Base-by-base conservation (phyloP, 176 grass and related monocot species). In the Oryza meridionalis region DNA sequence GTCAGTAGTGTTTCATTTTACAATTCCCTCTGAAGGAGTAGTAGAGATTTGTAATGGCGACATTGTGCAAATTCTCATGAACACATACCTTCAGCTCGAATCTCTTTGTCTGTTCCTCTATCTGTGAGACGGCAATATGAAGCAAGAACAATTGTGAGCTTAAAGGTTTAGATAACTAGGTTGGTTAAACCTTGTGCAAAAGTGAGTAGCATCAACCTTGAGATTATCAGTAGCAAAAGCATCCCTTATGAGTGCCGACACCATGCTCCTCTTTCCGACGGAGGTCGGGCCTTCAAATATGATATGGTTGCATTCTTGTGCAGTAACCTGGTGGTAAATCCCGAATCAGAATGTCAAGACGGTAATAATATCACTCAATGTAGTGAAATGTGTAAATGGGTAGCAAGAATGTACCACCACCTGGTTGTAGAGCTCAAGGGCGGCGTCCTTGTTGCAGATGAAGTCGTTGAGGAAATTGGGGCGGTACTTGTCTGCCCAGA, bases 261-360 rank as follows among this genome's bases (percentile, higher is more conserved):
- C 81, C 87, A 91, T 94, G 47, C 88, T 91, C 67, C 84, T 91
- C 81, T 94, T 94, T 53, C 92, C 92, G 21, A 79, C 86, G 0
- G 80, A 51, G 4, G 69, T 77, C 7, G 81, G 86, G 2, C 89
- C 92, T 89, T 94, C 81, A 26, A 94, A 89, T 70, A 94, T 89
- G 79, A 76, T 87, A 82, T 94, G 89, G 22, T 43, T 78, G 81
- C 44, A 84, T 31, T 79, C 15, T 0, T 58, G 61, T 46, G 70
- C 74, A 4, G 40, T 55, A 21, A 82, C 76, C 92, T 91, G 66
- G 70, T 79, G n/a, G 33, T 35, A 35, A 37, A 81, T 69, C 7
- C 4, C 61, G 27, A 3, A 66, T 65, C 31, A 51, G 24, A 31
- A 77, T 77, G 22, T n/a, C 81, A 68, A 40, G 5, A 55, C 35